A percentile compares a stretch with the other conserved stretches of the same genome.
These are phyloP conservation scores for Allodekkera sacchari DNA, from an alignment of 805 yeast genomes.

Conservation along the genomic window DNA sequence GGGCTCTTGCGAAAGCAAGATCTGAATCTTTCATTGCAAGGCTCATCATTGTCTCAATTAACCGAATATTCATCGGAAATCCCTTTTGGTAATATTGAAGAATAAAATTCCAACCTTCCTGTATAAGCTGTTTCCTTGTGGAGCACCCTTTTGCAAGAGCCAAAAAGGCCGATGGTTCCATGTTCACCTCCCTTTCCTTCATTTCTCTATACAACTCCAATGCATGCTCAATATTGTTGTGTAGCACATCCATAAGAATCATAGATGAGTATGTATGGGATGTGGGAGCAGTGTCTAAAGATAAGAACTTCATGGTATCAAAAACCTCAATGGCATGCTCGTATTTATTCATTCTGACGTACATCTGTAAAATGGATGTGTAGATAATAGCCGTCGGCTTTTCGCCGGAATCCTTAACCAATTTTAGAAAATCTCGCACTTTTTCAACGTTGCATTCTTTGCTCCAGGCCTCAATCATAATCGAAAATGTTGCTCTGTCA, in stretches of 20 bases:
- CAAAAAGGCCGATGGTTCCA: conserved; percentile 38
- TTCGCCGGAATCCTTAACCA: conserved; percentile 31
- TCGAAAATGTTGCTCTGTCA: conserved; percentile 33
- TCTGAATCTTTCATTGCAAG: conserved; percentile 80
- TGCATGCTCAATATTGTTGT: conserved; percentile 62
- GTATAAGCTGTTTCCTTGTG: conserved; percentile 35
- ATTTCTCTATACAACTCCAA: conserved; percentile 71
- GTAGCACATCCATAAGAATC: conserved; percentile 55
- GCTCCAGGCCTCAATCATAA: conserved; percentile 38
- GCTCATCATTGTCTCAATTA: conserved; percentile 63
- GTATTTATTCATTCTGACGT: conserved; percentile 43
- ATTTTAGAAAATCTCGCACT: conserved; percentile 29
- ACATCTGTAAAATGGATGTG: conserved; percentile 52
- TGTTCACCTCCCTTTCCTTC: conserved; percentile 24
- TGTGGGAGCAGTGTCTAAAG: conserved; percentile 60
- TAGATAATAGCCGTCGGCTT: conserved; percentile 40
- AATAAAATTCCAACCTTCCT: conserved; percentile 72
- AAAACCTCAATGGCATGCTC: conserved; percentile 65
- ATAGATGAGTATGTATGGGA: conserved; percentile 60
- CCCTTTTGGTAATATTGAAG: conserved; percentile 47
- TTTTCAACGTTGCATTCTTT: conserved; percentile 29
- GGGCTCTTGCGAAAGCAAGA: conserved; percentile 57
- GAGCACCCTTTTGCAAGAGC: conserved; percentile 66
- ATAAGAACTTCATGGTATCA: conserved; percentile 77
- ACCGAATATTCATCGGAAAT: conserved; percentile 27